Evolutionary conservation across 768 basidiomycete species (phyloP), one percentile per base, ranked within the genome.

Genomic region (Xerocomellus chrysenteron): DNA sequence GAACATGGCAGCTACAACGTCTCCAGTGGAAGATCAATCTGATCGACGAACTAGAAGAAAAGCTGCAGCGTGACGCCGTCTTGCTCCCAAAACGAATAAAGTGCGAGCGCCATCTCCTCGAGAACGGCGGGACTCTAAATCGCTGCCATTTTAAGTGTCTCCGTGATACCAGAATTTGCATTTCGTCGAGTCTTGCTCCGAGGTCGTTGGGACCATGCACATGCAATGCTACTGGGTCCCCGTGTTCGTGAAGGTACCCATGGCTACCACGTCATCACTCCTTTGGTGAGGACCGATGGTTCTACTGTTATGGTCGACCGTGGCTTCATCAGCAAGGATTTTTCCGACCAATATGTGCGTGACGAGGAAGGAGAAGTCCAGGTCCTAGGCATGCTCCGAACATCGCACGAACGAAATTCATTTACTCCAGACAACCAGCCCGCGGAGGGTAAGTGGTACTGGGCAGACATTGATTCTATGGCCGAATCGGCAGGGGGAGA

Each of bases 21-120:
- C 81, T 98, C 32, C 83, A 91, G 70, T 99, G 97, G 97, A 99
- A 99, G 74, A 78, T 96, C 44, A 83, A 84, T 50, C 79, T 99
- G 49, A 98, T 98, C 59, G 92, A 97, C 61, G 92, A 98, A 65
- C 79, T 98, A 36, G 90, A 97, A 69, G 86, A 91, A 72, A 96
- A 97, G 73, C 75, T 98, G 36, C 81, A 88, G 59, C 78, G 88
- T 16, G 84, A 82, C 33, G 88, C 96, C 1, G 82, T 99, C 54
- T 66, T 77, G 26, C 75, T 99, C 30, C 97, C 97, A 2, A 80
- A 79, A 45, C 83, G 83, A 73, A 86, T 99, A 74, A 94, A 98
- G 96, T 97, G 69, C 65, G 81, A 75, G 52, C 19, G 52, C 21
- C 50, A 53, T 68, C 50, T 62, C 50, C 50, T 60, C 63, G 62